These are phyloP conservation scores for Iris pallida DNA, from an alignment of 116 monocot genomes.

Conservation along the genomic window DNA sequence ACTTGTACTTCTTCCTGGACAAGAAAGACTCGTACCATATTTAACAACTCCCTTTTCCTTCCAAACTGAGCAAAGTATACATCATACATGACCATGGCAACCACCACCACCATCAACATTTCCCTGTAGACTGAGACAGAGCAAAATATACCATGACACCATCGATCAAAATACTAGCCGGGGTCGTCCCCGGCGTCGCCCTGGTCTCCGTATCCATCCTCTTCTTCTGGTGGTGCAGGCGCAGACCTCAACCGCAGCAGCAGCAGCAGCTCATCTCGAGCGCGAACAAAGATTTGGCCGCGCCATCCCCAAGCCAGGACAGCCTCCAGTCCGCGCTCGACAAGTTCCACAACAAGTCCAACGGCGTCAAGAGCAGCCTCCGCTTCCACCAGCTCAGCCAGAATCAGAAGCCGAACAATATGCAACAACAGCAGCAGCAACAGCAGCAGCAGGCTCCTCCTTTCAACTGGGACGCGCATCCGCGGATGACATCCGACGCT, in stretches of 20 bases:
- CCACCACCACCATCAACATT: no score
- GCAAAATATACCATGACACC: conserved; percentile 18
- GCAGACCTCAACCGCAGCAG: background rate
- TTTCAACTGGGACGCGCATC: conserved; percentile 67
- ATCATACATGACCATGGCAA: no score
- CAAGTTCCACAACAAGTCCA: conserved; percentile 18
- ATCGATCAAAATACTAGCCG: conserved; percentile 26
- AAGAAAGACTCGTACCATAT: no score
- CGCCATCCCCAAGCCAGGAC: background rate
- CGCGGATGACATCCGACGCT: conserved; percentile 45
- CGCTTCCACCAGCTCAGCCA: conserved; percentile 25
- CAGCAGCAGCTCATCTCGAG: background rate
- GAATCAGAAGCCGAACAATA: background rate
- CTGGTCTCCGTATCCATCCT: conserved; percentile 10
- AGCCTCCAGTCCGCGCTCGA: conserved; percentile 14
- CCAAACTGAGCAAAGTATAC: no score
- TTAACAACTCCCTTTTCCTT: no score
- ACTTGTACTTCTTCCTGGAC: no score
- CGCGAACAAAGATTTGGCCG: background rate
- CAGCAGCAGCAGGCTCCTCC: background rate
- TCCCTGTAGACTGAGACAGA: background rate
- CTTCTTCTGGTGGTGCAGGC: conserved; percentile 4
- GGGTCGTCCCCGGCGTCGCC: conserved; percentile 10
- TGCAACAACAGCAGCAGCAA: background rate
- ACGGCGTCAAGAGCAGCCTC: conserved; percentile 7